phyloP scores from a whole-genome alignment of 2,329 filamentous ascomycete genomes.

The Fusarium odoratissimum region DNA sequence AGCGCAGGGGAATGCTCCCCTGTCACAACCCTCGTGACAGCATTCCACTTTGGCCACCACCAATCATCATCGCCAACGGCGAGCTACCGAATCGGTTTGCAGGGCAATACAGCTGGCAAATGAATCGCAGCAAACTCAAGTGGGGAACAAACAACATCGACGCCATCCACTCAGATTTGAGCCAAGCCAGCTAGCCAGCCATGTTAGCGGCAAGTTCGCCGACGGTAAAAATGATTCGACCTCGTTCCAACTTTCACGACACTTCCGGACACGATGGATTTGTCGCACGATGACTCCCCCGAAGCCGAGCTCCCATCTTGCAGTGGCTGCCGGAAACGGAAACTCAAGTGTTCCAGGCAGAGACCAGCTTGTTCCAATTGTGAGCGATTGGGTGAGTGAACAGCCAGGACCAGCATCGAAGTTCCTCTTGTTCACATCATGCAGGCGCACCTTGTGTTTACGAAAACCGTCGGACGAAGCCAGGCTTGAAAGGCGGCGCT shows the following conservation, averaged over 20 bases:
- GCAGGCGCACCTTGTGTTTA: neutral
- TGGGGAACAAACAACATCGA: too few relatives aligned
- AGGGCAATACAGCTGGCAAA: neutral
- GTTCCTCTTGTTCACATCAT: neutral
- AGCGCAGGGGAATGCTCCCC: neutral
- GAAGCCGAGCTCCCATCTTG: slow-evolving; percentile 24
- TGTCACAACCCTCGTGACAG: neutral
- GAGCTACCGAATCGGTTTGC: neutral
- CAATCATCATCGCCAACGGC: neutral
- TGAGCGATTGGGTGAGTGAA: neutral
- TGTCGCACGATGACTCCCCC: slow-evolving; percentile 4
- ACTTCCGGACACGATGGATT: neutral
- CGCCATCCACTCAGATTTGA: neutral
- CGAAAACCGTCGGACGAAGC: neutral
- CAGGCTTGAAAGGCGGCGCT: neutral
- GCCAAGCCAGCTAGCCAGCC: neutral
- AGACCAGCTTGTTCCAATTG: slow-evolving; percentile 15
- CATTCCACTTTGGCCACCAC: neutral
- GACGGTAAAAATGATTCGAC: neutral
- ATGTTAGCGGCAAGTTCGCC: neutral
- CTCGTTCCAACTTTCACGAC: neutral
- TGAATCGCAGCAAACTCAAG: neutral
- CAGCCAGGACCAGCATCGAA: too few relatives aligned
- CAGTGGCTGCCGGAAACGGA: slow-evolving; percentile 22
- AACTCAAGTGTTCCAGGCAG: slow-evolving; percentile 28